Percentiles rank a stretch among this genome's conserved stretches.
These are phyloP conservation scores for Flaveria sonorensis DNA, from an alignment of 129 eudicot species.

Conservation along the genomic window DNA sequence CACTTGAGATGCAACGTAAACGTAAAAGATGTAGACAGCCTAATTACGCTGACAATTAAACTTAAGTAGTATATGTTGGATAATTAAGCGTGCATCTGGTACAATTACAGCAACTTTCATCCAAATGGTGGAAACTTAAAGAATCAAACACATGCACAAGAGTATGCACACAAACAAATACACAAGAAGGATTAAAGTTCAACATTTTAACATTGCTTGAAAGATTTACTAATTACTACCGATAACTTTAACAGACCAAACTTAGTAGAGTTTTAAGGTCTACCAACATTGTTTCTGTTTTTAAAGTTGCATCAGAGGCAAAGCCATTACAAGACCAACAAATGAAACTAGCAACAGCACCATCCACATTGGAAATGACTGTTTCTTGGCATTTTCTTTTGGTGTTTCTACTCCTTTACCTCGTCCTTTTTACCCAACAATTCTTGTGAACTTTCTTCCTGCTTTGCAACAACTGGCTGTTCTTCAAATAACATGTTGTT, in stretches of 20 bases:
- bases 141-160: constrained; percentile 21
- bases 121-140: neutral
- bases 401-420: constrained; percentile 38
- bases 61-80: neutral
- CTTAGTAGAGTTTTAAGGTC: constrained; percentile 19
- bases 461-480: constrained; percentile 21
- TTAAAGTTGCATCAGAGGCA: constrained; percentile 85
- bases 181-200: constrained; percentile 24
- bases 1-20: neutral
- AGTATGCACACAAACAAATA: constrained; percentile 11
- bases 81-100: neutral
- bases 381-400: constrained; percentile 43
- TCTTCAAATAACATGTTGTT: constrained; percentile 46
- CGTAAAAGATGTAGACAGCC: neutral
- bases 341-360: constrained; percentile 66
- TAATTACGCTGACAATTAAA: neutral
- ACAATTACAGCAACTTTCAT: neutral
- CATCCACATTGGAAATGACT: constrained; percentile 74
- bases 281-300: neutral
- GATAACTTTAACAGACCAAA: constrained; percentile 28
- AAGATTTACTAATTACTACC: constrained; percentile 4
- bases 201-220: neutral
- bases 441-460: constrained; percentile 38
- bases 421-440: constrained; percentile 48
- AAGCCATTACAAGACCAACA: constrained; percentile 79